phyloP scores from a whole-genome alignment of 176 grass and related monocot species.

The Aegilops tauschii region DNA sequence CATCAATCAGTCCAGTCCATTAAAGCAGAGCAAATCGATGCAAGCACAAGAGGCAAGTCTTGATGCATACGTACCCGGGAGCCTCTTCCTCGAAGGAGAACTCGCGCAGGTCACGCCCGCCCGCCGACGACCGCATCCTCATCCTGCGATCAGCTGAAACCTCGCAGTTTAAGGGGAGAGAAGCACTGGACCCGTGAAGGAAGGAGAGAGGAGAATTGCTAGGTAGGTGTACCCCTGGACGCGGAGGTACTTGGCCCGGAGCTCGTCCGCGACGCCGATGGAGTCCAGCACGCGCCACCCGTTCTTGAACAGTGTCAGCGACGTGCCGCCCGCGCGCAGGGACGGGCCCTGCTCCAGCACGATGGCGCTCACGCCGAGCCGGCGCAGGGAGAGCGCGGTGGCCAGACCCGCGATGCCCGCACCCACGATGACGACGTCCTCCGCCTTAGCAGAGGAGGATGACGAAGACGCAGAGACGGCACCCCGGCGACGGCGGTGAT shows the following conservation, averaged over 20 bases:
- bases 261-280: constrained; percentile 83
- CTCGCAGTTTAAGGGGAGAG: constrained; percentile 1
- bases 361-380: constrained; percentile 57
- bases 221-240: constrained; percentile 58
- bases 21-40: neutral
- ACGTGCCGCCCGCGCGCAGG: constrained; percentile 78
- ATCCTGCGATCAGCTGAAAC: constrained; percentile 69
- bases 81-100: constrained; percentile 87
- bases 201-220: neutral
- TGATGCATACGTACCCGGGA: constrained; percentile 49
- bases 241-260: constrained; percentile 64
- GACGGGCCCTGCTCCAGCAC: constrained; percentile 78
- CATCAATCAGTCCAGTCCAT: neutral
- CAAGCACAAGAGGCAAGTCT: too few relatives aligned
- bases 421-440: constrained; percentile 73
- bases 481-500: neutral
- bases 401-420: constrained; percentile 84
- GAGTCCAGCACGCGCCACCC: constrained; percentile 88
- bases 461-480: neutral
- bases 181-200: neutral
- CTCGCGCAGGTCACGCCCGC: constrained; percentile 63
- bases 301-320: constrained; percentile 91
- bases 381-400: constrained; percentile 63
- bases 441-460: neutral
- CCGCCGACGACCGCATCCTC: constrained; percentile 72